Evolutionary conservation across 768 basidiomycete species (phyloP), one percentile per base, ranked within the genome.

Genomic region (Russula sp.): DNA sequence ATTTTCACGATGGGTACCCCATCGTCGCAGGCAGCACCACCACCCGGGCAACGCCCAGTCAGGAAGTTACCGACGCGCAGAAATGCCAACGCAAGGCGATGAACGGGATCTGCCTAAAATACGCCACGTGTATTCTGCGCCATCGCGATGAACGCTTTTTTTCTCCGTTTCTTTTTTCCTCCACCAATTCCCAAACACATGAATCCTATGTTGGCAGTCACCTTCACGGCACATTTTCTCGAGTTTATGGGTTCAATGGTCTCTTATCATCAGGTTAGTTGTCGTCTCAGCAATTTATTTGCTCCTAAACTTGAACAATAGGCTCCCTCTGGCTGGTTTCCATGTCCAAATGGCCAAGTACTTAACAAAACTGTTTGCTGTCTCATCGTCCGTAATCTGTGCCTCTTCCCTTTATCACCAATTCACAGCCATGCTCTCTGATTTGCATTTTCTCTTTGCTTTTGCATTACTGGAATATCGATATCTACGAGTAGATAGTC

Each of bases 41-140:
- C 64, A 24, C 53, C 70, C 1, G 70, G 69, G 11, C 42, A 36
- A 9, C 72, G 75, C 16, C 69, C 50, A 18, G 64, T 73, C 54
- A 76, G 72, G 74, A 75, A 72, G 62, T 64, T 76, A 54, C 75
- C 75, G 7, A 74, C 48, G 44, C 73, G 75, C 13, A 64, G 74
- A 34, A 74, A 73, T 61, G 70, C 66, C 36, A 71, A 38, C 26
- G 56, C 44, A 20, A 66, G 61, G 56, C 56, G 67, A 20, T 66
- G 56, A 66, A 50, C 24, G 28, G 22, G 20, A 36, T 14, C 36
- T 14, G 28, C 44, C 28, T 18, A 51, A 36, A 28, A 22, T 46
- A 32, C 20, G 16, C 24, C 40, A 28, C 26, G 38, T 40, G 26
- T 46, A 38, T 49, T 24, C 42, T 44, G 28, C 32, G 28, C n/a